Evolutionary conservation across 129 eudicot species (phyloP), one percentile per base, ranked within the genome.

Genomic region (Lactuca saligna): DNA sequence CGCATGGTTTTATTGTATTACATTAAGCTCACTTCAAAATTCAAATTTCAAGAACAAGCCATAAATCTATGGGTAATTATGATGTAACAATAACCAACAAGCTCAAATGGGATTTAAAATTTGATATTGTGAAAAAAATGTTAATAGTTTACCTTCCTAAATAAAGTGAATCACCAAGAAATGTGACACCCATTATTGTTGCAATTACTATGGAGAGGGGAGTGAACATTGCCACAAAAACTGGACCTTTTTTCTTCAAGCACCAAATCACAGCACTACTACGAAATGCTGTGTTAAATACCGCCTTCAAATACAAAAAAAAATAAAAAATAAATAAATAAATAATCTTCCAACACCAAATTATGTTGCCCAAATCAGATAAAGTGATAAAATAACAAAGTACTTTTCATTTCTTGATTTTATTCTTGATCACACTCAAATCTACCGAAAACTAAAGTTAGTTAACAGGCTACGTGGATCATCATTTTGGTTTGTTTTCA

Each of bases 91-190:
- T 38, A 0, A 38, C 70, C 67, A 62, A 16, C 14, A 62, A 62
- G 14, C 50, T 64, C 54, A 63, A 63, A 46, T 2, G n/a, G n/a
- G n/a, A 5, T 63, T 63, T 0, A 17, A 66, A 13, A n/a, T 25
- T 48, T 33, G 49, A 31, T 35, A 33, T n/a, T 16, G 16, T 56
- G 15, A 39, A 4, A 42, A 25, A 57, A 39, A 2, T n/a, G 13
- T 44, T 34, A 15, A 11, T 17, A 16, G 13, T 65, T 31, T 74
- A 75, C 79, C 79, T 75, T 67, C 79, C 74, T 49, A 75, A 67
- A 20, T 66, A 17, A 59, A 75, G 74, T 8, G 74, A 75, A 50
- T 75, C 79, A 11, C 69, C 69, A 15, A 75, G 79, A 67, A 75
- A 66, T 50, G 74, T 59, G 69, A 59, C 79, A 59, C 79, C 79